Evolutionary conservation across 1,284 basidiomycete species (phyloP).

Genomic region (Fistulinella staudtii): DNA sequence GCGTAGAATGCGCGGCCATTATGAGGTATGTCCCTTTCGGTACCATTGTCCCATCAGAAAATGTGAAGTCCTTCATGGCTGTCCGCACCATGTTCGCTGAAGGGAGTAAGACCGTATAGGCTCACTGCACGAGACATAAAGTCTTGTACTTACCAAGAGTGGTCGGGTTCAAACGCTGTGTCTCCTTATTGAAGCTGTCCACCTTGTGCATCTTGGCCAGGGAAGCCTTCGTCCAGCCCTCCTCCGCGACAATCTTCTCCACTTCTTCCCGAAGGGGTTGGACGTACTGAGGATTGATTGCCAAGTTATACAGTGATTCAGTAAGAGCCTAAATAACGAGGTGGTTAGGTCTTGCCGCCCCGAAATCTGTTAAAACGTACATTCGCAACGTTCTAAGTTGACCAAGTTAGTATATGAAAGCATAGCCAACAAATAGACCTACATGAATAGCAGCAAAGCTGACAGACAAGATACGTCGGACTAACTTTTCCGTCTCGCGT

Average conservation of each 20-base stretch:
- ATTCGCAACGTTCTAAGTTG: neutral
- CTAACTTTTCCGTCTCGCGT: constrained; percentile 25
- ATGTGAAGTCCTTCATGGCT: neutral
- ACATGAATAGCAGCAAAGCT: constrained; percentile 40
- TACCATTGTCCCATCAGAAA: neutral
- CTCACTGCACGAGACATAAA: neutral
- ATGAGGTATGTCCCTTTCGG: neutral
- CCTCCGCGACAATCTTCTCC: constrained; percentile 24
- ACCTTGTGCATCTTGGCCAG: constrained; percentile 40
- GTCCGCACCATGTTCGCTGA: neutral
- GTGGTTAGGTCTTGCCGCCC: neutral
- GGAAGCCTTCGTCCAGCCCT: constrained; percentile 43
- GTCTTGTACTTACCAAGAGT: neutral
- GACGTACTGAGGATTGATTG: constrained; percentile 36
- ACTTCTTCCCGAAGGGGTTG: constrained; percentile 41
- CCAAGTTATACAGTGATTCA: constrained; percentile 36
- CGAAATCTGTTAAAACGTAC: neutral
- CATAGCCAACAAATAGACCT: neutral
- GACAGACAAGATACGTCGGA: constrained; percentile 30
- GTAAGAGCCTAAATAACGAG: constrained; percentile 23
- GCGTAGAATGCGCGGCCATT: neutral
- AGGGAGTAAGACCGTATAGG: neutral
- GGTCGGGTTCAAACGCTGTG: neutral
- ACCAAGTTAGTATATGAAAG: neutral
- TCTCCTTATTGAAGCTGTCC: constrained; percentile 46